Percentiles rank a stretch among this genome's conserved stretches.
These are phyloP conservation scores for Ogataea allantospora DNA, from an alignment of 805 yeast genomes.

Conservation along the genomic window DNA sequence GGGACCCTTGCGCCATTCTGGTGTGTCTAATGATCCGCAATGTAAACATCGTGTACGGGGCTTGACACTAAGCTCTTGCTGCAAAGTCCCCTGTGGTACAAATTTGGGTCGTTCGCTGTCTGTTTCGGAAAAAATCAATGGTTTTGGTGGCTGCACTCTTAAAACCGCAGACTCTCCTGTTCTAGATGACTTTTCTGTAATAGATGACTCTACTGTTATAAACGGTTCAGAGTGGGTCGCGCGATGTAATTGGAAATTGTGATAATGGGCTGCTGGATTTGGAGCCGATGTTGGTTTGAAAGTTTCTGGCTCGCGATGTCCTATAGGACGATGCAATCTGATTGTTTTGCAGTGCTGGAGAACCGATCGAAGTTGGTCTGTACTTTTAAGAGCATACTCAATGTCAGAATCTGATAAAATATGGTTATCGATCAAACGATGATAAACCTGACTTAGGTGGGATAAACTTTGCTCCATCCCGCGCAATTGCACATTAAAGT, in stretches of 20 bases:
- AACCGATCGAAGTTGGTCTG: slow-evolving; percentile 2
- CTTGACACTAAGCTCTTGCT: slow-evolving; percentile 35
- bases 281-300: not conserved
- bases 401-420: slow-evolving; percentile 1
- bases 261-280: too few relatives aligned
- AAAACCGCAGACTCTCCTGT: slow-evolving; percentile 31
- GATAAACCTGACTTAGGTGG: not conserved
- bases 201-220: slow-evolving; percentile 28
- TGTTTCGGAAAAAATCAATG: slow-evolving; percentile 19
- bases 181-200: too few relatives aligned
- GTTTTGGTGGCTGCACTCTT: slow-evolving; percentile 33
- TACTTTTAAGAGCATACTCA: slow-evolving; percentile 1
- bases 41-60: slow-evolving; percentile 50
- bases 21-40: slow-evolving; percentile 73
- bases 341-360: not conserved
- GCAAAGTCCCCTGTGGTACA: slow-evolving; percentile 34
- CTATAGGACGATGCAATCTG: not conserved
- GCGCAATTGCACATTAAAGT: not conserved
- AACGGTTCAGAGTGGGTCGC: slow-evolving; percentile 21
- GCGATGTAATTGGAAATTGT: slow-evolving; percentile 11
- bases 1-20: slow-evolving; percentile 95
- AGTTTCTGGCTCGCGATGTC: not conserved
- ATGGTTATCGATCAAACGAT: not conserved
- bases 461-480: slow-evolving; percentile 1
- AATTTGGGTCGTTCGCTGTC: slow-evolving; percentile 16